A percentile compares a stretch with the other conserved stretches of the same genome.
phyloP scores from a whole-genome alignment of 768 basidiomycete genomes.

The Russula ochroleuca region DNA sequence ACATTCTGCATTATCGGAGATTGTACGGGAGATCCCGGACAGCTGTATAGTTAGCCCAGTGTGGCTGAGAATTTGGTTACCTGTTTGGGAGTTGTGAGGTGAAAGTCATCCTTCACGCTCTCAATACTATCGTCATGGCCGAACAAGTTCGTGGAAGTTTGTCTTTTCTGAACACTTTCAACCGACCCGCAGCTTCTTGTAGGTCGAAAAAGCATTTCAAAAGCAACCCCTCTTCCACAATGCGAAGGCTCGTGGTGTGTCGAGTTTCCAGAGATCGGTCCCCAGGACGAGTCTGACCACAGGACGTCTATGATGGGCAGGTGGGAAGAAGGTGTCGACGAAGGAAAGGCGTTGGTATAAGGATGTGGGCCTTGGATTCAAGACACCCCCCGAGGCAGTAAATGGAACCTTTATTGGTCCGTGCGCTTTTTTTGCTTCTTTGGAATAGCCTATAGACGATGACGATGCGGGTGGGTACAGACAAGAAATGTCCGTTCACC shows the following conservation, averaged over 20 bases:
- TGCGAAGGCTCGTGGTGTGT: slow-evolving; percentile 87
- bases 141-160: slow-evolving; percentile 36
- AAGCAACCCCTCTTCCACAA: slow-evolving; percentile 99
- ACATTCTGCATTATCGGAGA: neutral
- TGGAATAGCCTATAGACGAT: neutral
- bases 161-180: neutral
- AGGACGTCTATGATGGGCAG: slow-evolving; percentile 36
- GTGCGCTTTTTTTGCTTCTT: slow-evolving; percentile 33
- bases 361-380: slow-evolving; percentile 95
- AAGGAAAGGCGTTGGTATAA: slow-evolving; percentile 99
- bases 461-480: slow-evolving; percentile 39
- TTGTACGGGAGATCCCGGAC: slow-evolving; percentile 18
- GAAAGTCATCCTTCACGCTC: slow-evolving; percentile 14
- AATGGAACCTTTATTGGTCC: slow-evolving; percentile 93
- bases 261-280: slow-evolving; percentile 9
- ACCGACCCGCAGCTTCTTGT: neutral
- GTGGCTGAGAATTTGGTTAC: slow-evolving; percentile 24
- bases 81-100: slow-evolving; percentile 18
- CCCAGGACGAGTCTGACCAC: slow-evolving; percentile 7
- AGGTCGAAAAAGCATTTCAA: slow-evolving; percentile 98
- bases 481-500: slow-evolving; percentile 99
- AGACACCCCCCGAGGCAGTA: slow-evolving; percentile 94
- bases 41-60: slow-evolving; percentile 23
- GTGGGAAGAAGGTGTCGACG: slow-evolving; percentile 85
- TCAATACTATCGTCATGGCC: slow-evolving; percentile 38